These are phyloP conservation scores for Rhodamnia rubescens DNA, from an alignment of 345 rosid genomes.

Conservation along the genomic window DNA sequence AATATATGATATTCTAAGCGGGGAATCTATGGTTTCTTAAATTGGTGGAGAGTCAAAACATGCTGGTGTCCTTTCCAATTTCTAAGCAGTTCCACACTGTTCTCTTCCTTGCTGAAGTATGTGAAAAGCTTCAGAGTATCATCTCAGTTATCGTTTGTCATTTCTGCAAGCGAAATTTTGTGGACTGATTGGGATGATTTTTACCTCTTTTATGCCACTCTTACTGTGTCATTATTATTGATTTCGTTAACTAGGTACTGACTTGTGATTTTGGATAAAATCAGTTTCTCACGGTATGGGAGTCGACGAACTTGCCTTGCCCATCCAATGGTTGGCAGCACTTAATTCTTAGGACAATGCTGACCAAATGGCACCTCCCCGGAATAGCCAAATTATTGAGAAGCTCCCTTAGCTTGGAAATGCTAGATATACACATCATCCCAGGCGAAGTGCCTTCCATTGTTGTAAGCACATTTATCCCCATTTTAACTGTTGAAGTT, in stretches of 20 bases:
- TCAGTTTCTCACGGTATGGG: not conserved
- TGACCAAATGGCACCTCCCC: conserved; percentile 8
- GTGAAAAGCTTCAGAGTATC: not conserved
- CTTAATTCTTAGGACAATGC: not conserved
- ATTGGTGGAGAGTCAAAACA: not conserved
- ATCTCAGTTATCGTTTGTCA: not conserved
- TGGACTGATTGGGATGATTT: not conserved
- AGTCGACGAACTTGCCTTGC: not conserved
- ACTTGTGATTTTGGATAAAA: too few species aligned
- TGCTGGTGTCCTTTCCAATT: not conserved
- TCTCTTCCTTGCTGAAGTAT: not conserved
- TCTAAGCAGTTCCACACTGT: not conserved
- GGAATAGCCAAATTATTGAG: conserved; percentile 1
- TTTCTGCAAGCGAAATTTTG: not conserved
- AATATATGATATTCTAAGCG: not conserved
- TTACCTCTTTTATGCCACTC: not conserved
- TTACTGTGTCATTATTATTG: too few species aligned
- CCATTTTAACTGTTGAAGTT: not conserved
- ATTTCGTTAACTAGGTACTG: too few species aligned
- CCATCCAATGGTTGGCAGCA: not conserved
- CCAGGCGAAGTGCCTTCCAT: not conserved
- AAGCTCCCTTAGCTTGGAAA: conserved; percentile 4
- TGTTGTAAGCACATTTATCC: not conserved
- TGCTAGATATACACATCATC: not conserved
- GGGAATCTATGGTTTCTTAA: not conserved